Conservation (phyloP, 352 stramenopile species). For the Phytophthora chlamydospora region DNA sequence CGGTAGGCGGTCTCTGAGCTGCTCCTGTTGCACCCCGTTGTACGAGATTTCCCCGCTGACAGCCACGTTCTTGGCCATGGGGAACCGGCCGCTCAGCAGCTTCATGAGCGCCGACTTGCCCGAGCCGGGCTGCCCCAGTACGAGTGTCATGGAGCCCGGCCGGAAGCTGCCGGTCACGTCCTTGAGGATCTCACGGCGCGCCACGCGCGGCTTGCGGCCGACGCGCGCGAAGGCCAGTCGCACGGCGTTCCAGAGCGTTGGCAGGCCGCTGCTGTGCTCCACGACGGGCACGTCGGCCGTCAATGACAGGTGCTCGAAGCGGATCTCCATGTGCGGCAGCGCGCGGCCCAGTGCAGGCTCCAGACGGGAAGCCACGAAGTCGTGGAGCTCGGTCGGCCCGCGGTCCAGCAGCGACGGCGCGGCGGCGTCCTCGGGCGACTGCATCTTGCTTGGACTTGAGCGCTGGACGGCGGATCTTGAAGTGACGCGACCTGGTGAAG, state of each 20-base stretch:
- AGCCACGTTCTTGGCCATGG: slow-evolving; percentile 29
- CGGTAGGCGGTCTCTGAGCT: slow-evolving; percentile 25
- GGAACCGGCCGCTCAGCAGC: slow-evolving; percentile 42
- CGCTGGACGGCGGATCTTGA: slow-evolving; percentile 4
- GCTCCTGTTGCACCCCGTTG: slow-evolving; percentile 33
- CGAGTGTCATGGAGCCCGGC: slow-evolving; percentile 45
- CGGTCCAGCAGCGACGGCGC: slow-evolving; percentile 9
- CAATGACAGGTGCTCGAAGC: slow-evolving; percentile 28
- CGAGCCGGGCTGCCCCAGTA: slow-evolving; percentile 45
- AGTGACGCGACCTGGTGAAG: no score
- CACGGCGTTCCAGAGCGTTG: slow-evolving; percentile 34
- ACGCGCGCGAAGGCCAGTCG: slow-evolving; percentile 15
- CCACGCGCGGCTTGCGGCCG: slow-evolving; percentile 26
- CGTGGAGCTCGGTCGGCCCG: slow-evolving; percentile 19
- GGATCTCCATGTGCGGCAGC: slow-evolving; percentile 37
- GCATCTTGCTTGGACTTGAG: slow-evolving; percentile 1
- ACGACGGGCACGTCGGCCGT: slow-evolving; percentile 29
- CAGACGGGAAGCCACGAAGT: slow-evolving; percentile 22
- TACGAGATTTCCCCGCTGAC: slow-evolving; percentile 41
- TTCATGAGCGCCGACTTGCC: slow-evolving; percentile 54
- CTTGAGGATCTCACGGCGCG: slow-evolving; percentile 41
- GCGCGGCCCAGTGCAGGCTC: slow-evolving; percentile 23
- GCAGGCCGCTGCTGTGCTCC: slow-evolving; percentile 24
- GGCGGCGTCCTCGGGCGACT: background rate
- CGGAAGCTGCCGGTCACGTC: slow-evolving; percentile 42